Base-by-base conservation (phyloP, 2,329 filamentous ascomycete genomes). In the Diaporthe citriasiana region DNA sequence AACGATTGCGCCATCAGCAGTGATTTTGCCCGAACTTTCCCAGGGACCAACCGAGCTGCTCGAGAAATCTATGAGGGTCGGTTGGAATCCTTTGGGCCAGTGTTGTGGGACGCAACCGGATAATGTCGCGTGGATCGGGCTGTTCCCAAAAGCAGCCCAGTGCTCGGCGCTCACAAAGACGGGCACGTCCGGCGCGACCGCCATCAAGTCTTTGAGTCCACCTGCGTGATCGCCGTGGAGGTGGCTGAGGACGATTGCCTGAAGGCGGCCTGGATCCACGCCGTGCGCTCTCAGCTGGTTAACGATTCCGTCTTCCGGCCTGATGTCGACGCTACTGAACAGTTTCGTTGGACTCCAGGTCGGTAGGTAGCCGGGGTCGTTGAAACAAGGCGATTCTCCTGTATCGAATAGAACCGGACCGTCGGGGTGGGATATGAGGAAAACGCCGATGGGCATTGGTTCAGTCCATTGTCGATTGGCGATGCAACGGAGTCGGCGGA, bases 61-160 rank as follows among this genome's bases (percentile, higher is more conserved):
- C 77, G 75, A 63, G 10, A 78, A 76, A 13, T 80, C 77, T 3
- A 83, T 42, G 9, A 83, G 77, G 27, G 69, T 75, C 2, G 82
- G 82, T 10, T 74, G 33, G 63, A 82, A 83, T n/a, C 74, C 70
- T 40, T 77, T 74, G 2, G 81, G 82, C 81, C 81, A 83, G 55
- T 79, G 80, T 13, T 78, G 75, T 0, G 82, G 82, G 22, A 77
- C 78, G 25, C 78, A 78, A 0, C 81, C 82, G 59, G 81, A 75
- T 3, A 80, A 72, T 1, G 76, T 77, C 4, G 81, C 82, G 40
- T 77, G 77, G 17, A 79, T 25, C 10, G 76, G 78, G 33, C 77
- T 76, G 70, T 80, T 77, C 12, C 79, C 79, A 63, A 82, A 82
- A 1, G 77, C 77, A 12, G 78, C 70, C 81, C 81, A 82, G 71